Evolutionary conservation across 2,329 filamentous ascomycete genomes (phyloP).

Genomic region (Ophidiomyces ophidiicola): DNA sequence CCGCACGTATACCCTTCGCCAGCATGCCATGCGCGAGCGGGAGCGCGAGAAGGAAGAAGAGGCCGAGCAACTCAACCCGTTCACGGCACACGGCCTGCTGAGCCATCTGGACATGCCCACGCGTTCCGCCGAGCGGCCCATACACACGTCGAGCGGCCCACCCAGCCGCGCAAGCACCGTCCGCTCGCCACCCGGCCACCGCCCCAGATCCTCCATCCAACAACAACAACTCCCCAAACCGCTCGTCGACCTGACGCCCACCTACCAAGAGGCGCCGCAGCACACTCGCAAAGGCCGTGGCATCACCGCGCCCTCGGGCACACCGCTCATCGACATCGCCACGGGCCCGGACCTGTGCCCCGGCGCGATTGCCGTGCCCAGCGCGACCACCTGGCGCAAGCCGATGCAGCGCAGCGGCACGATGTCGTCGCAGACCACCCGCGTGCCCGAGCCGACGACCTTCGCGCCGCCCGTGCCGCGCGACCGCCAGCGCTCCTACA

Average conservation of each 20-base stretch:
- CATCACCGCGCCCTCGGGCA: conserved; percentile 32
- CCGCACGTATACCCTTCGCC: conserved; percentile 30
- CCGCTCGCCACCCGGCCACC: conserved; percentile 24
- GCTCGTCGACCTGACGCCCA: conserved; percentile 55
- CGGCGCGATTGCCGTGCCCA: conserved; percentile 26
- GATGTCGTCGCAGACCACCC: conserved; percentile 9
- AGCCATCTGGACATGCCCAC: conserved; percentile 26
- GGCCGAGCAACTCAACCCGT: conserved; percentile 31
- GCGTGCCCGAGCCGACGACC: not conserved
- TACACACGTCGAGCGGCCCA: conserved; percentile 13
- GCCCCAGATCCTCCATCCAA: conserved; percentile 38
- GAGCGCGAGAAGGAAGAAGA: conserved; percentile 23
- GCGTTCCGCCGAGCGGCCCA: conserved; percentile 10
- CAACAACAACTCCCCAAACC: conserved; percentile 43
- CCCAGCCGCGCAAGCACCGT: conserved; percentile 27
- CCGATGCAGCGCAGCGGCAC: conserved; percentile 16
- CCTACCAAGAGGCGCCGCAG: conserved; percentile 50
- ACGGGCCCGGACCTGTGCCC: conserved; percentile 29
- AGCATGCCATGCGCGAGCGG: conserved; percentile 30
- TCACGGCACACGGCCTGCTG: conserved; percentile 43
- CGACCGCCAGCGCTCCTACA: conserved; percentile 26
- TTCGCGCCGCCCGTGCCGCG: conserved; percentile 1
- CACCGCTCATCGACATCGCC: conserved; percentile 32
- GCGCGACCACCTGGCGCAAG: conserved; percentile 31
- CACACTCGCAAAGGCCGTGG: conserved; percentile 27